phyloP scores from a whole-genome alignment of 2,329 filamentous ascomycete genomes.

The Herpotrichia juniperi region DNA sequence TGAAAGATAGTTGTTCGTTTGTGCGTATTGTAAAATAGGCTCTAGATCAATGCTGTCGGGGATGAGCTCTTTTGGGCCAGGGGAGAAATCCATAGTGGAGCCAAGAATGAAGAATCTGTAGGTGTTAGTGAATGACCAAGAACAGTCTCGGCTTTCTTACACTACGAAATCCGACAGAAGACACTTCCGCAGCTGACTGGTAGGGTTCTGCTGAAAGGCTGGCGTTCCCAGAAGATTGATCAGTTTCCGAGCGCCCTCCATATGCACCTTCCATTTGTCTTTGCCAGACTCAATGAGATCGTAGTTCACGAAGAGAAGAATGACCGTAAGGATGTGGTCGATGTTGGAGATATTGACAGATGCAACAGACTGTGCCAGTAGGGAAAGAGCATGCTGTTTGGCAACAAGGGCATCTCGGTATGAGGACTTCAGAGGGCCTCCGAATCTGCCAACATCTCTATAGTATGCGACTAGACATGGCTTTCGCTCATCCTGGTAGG shows the following conservation, averaged over 20 bases:
- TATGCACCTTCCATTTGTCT: constrained; percentile 58
- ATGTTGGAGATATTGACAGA: constrained; percentile 37
- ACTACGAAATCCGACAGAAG: constrained; percentile 45
- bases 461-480: constrained; percentile 41
- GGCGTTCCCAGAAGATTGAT: constrained; percentile 47
- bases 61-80: constrained; percentile 28
- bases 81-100: constrained; percentile 38
- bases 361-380: constrained; percentile 45
- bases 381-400: constrained; percentile 55
- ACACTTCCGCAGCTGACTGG: constrained; percentile 39
- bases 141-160: constrained; percentile 13
- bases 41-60: constrained; percentile 39
- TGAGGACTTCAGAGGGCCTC: constrained; percentile 36
- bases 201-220: constrained; percentile 31
- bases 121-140: constrained; percentile 5
- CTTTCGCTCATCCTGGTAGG: constrained; percentile 38
- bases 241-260: constrained; percentile 57
- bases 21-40: constrained; percentile 45
- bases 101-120: constrained; percentile 40
- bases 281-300: constrained; percentile 58
- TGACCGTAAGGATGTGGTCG: constrained; percentile 53
- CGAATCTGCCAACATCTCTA: constrained; percentile 47
- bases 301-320: constrained; percentile 57
- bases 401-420: constrained; percentile 50
- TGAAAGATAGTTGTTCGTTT: constrained; percentile 49